These are phyloP conservation scores for Erodium texanum DNA, from an alignment of 441 rosid species.

Conservation along the genomic window DNA sequence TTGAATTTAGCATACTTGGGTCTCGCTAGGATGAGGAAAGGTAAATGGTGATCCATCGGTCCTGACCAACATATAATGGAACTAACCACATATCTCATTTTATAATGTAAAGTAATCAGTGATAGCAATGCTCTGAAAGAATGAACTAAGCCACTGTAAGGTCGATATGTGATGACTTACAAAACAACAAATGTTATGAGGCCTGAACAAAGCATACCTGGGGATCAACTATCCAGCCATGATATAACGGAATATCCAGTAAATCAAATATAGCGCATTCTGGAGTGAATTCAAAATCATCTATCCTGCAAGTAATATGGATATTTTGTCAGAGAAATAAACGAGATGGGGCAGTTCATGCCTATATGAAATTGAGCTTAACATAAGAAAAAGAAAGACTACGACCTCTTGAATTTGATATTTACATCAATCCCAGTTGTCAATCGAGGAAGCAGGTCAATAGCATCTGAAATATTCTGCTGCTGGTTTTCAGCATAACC, in stretches of 20 bases:
- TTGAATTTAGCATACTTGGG: no score
- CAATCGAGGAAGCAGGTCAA: constrained; percentile 81
- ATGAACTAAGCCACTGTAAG: no score
- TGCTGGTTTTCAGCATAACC: constrained; percentile 89
- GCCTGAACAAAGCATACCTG: constrained; percentile 41
- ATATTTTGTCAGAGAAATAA: constrained; percentile 2
- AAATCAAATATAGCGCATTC: constrained; percentile 96
- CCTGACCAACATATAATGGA: background rate
- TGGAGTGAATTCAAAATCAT: constrained; percentile 91
- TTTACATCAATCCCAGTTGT: constrained; percentile 96
- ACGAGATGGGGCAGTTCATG: background rate
- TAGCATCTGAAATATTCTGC: constrained; percentile 92
- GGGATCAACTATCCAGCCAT: constrained; percentile 99
- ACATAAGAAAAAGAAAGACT: constrained; percentile 1
- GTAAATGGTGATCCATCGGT: background rate
- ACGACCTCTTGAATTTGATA: constrained; percentile 82
- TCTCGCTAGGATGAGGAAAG: no score
- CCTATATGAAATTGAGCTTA: background rate
- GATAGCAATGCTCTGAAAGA: no score
- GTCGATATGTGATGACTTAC: background rate
- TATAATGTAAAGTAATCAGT: no score
- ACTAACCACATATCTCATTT: background rate
- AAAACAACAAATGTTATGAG: background rate
- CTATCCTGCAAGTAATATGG: constrained; percentile 54
- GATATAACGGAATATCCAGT: constrained; percentile 85